Conservation (phyloP, 257 asterid species). For the Agastache rugosa region DNA sequence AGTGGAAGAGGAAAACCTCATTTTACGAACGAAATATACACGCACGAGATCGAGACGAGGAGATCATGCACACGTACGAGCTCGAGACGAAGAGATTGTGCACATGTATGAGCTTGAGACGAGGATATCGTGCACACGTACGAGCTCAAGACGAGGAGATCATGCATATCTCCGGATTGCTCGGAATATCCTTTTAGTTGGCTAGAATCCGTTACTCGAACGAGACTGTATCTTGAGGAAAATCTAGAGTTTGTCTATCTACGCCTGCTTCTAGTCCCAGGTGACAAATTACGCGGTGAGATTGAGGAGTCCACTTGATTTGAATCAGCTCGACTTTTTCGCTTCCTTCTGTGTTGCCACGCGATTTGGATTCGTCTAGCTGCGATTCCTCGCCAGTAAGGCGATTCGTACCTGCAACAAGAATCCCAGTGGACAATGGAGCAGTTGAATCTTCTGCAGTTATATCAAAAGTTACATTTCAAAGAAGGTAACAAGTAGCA, state of each 20-base stretch:
- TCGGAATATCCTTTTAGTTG: neutral
- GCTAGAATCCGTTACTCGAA: neutral
- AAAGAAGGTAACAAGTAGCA: neutral
- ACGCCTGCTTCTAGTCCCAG: neutral
- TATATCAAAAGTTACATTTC: neutral
- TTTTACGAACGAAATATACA: neutral
- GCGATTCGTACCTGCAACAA: conserved; percentile 20
- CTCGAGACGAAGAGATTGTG: neutral
- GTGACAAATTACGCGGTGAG: neutral
- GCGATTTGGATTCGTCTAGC: conserved; percentile 14
- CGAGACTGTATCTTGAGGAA: neutral
- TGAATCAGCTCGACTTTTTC: conserved; percentile 13
- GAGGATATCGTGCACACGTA: neutral
- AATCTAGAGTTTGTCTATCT: neutral
- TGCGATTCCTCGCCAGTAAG: conserved; percentile 1
- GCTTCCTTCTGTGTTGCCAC: conserved; percentile 4
- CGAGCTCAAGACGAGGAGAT: neutral
- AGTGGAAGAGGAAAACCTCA: neutral
- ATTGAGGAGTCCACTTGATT: neutral
- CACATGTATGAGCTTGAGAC: neutral
- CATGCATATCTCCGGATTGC: neutral
- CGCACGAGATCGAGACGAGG: too few species aligned
- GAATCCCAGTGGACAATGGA: neutral
- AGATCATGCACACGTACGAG: neutral
- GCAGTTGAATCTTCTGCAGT: neutral